Percentiles rank a stretch among this genome's conserved stretches.
phyloP scores from a whole-genome alignment of 495 filamentous ascomycete species.

The Penicillium roqueforti region DNA sequence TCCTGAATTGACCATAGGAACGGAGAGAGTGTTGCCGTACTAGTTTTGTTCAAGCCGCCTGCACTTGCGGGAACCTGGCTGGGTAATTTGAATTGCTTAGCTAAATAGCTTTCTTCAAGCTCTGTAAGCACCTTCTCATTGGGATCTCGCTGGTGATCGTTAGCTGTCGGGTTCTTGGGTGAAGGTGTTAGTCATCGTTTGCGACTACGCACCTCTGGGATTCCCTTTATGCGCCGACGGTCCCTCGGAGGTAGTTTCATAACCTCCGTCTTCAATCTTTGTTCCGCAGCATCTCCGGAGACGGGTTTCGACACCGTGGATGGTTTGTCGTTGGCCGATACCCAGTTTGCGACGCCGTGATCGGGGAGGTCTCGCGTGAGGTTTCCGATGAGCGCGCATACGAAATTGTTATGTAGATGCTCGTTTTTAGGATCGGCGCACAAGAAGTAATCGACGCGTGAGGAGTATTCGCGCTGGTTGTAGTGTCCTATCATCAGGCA shows the following conservation, averaged over 20 bases:
- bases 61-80: conserved; percentile 78
- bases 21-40: conserved; percentile 50
- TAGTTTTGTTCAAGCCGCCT: conserved; percentile 80
- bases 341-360: conserved; percentile 89
- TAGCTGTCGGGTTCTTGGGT: conserved; percentile 1
- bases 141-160: conserved; percentile 54
- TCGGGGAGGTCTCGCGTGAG: conserved; percentile 84
- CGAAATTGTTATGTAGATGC: conserved; percentile 87
- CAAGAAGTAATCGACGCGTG: conserved; percentile 67
- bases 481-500: conserved; percentile 57
- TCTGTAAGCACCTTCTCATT: conserved; percentile 59
- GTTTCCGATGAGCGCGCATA: conserved; percentile 83
- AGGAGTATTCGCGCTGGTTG: conserved; percentile 78
- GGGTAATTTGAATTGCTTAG: conserved; percentile 62
- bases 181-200: neutral
- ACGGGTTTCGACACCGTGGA: conserved; percentile 71
- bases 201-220: conserved; percentile 50
- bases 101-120: conserved; percentile 63
- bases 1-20: neutral
- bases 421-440: conserved; percentile 65
- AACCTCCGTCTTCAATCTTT: conserved; percentile 84
- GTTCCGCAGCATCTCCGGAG: conserved; percentile 84
- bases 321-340: conserved; percentile 95
- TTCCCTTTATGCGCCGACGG: conserved; percentile 78
- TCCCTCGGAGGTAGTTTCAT: conserved; percentile 89